Base-by-base conservation (phyloP, 768 basidiomycete species). In the Podaxis mareebaensis region DNA sequence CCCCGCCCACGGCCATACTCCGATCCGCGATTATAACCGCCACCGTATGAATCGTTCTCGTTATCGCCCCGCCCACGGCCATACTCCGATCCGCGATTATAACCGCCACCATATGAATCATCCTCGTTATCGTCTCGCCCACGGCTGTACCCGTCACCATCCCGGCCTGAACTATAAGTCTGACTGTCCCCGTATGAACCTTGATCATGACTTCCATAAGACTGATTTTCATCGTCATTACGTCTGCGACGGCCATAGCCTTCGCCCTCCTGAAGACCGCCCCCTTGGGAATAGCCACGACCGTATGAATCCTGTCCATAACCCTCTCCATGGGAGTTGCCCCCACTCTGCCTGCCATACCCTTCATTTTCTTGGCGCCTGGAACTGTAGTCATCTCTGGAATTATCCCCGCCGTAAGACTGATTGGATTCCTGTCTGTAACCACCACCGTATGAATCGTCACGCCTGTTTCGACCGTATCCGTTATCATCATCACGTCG, bases 191-290 rank as follows among this genome's bases (percentile, higher is more conserved):
- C 22, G 30, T 28, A 36, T 17, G 30, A n/a, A 13, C 26, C 39
- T 48, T 54, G 53, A 13, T 38, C 36, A 40, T 55, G 24, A 13
- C 60, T 58, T 1, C 64, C 64, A 51, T 63, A 64, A 13, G 53
- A 51, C 42, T 38, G 51, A 39, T 63, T 66, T 8, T 68, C 69
- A 38, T 71, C 67, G 42, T 66, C 66, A 42, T 65, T 60, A 28
- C 65, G 64, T 28, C 58, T 53, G 40, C 56, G 51, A 53, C 61
- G 56, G n/a, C 67, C 68, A 58, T 68, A 67, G 15, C 59, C 54
- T 26, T 65, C 64, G 38, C 30, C 59, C 28, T 22, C 42, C 11
- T n/a, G 60, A 55, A 15, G 53, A 10, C 28, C 64, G 60, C 22
- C 54, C 39, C 15, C 53, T 48, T 60, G 53, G 26, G 57, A 58